Evolutionary conservation across 371 early-diverging fungal genomes (phyloP).

Genomic region (Batrachochytrium dendrobatidis): DNA sequence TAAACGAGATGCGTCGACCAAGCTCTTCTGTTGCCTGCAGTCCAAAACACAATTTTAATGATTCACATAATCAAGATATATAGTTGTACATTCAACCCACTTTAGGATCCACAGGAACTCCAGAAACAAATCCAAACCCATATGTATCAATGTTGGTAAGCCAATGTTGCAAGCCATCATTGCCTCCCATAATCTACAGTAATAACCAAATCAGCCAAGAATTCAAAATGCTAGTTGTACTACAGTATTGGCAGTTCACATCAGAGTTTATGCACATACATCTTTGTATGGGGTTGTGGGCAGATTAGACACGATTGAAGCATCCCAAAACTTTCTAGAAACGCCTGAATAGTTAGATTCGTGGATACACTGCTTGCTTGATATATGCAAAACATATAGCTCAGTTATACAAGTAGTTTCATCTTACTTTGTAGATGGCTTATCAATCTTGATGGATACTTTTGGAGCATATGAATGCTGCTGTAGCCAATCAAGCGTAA

Average conservation of each 20-base stretch:
- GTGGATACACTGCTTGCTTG: constrained; percentile 1
- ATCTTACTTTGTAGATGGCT: not conserved
- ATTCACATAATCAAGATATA: not conserved
- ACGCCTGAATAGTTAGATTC: constrained; percentile 29
- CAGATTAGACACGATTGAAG: constrained; percentile 24
- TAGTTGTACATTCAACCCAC: constrained; percentile 13
- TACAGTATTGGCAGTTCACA: not conserved
- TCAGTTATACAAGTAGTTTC: not conserved
- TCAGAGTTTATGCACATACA: constrained; percentile 28
- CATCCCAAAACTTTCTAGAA: constrained; percentile 36
- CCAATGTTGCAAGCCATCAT: constrained; percentile 68
- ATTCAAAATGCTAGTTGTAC: not conserved
- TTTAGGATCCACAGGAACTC: constrained; percentile 58
- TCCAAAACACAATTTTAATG: not conserved
- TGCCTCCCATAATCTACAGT: constrained; percentile 37
- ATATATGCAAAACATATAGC: constrained; percentile 4
- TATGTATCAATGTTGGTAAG: constrained; percentile 60
- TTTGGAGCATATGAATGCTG: constrained; percentile 67
- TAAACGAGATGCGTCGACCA: constrained; percentile 60
- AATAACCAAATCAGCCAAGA: not conserved
- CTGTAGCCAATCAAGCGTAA: constrained; percentile 59
- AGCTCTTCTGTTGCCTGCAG: constrained; percentile 48
- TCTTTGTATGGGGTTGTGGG: constrained; percentile 52
- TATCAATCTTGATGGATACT: constrained; percentile 24
- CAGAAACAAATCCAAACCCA: constrained; percentile 73